Evolutionary conservation across 495 filamentous ascomycete species (phyloP).

Genomic region (Daldinia decipiens): DNA sequence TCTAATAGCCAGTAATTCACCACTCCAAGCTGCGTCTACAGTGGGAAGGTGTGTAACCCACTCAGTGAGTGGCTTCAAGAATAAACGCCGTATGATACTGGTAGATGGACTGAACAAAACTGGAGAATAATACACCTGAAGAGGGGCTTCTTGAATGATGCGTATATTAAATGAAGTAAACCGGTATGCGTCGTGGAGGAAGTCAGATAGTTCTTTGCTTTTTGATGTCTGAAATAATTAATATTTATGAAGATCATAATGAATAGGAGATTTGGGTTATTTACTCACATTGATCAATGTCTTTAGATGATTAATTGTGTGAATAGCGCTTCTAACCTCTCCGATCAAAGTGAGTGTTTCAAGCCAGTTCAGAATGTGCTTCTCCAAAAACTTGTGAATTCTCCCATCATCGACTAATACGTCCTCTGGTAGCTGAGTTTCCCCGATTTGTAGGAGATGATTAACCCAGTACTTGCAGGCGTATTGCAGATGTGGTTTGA

Average conservation of each 20-base stretch:
- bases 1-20: conserved; percentile 4
- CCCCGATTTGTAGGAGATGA: conserved; percentile 7
- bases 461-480: conserved; percentile 29
- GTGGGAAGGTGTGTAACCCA: conserved; percentile 11
- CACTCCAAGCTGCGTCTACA: neutral
- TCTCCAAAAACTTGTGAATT: conserved; percentile 11
- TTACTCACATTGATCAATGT: neutral
- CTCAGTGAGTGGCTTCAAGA: conserved; percentile 5
- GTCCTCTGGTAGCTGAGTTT: neutral
- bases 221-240: neutral
- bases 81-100: conserved; percentile 24
- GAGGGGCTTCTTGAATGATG: conserved; percentile 16
- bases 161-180: neutral
- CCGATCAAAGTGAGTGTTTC: conserved; percentile 17
- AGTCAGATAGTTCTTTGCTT: conserved; percentile 1
- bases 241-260: neutral
- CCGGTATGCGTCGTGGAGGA: conserved; percentile 16
- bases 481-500: conserved; percentile 23
- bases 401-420: conserved; percentile 1
- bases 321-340: conserved; percentile 13
- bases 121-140: conserved; percentile 28
- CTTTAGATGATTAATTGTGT: neutral
- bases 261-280: no score
- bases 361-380: conserved; percentile 19
- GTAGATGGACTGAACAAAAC: conserved; percentile 23